A percentile compares a stretch with the other conserved stretches of the same genome.
phyloP scores from a whole-genome alignment of 2,329 filamentous ascomycete genomes.

The Hirsutella thompsonii region DNA sequence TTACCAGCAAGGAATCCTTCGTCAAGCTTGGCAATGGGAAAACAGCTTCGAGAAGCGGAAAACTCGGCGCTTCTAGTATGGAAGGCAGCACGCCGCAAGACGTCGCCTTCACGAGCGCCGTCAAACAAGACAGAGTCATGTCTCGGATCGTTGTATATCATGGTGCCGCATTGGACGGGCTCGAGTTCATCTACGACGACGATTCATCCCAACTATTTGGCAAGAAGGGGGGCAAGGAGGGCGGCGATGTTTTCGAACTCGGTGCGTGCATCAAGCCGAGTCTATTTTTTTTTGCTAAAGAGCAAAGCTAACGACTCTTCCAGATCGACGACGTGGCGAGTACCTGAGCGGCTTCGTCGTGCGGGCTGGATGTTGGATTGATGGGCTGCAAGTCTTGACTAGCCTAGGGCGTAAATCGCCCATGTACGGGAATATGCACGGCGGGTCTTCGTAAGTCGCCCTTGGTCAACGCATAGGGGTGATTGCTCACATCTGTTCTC shows the following conservation, averaged over 20 bases:
- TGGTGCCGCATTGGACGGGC: constrained; percentile 63
- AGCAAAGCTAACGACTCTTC: constrained; percentile 11
- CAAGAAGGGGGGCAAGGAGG: constrained; percentile 57
- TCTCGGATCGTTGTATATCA: constrained; percentile 66
- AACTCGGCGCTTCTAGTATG: constrained; percentile 59
- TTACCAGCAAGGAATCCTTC: constrained; percentile 58
- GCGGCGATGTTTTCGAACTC: constrained; percentile 64
- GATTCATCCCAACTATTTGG: constrained; percentile 76
- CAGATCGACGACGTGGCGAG: constrained; percentile 75
- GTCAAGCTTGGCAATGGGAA: constrained; percentile 62
- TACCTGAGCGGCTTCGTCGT: constrained; percentile 78
- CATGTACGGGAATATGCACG: constrained; percentile 68
- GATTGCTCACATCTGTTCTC: constrained; percentile 11
- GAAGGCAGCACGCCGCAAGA: constrained; percentile 59
- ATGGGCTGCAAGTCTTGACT: constrained; percentile 82
- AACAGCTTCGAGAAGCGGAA: constrained; percentile 62
- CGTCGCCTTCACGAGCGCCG: constrained; percentile 58
- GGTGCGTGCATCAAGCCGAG: constrained; percentile 37
- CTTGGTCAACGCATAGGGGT: not conserved
- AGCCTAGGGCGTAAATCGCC: constrained; percentile 77
- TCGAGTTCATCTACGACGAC: constrained; percentile 92
- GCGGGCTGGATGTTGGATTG: constrained; percentile 69
- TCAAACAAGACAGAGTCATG: constrained; percentile 58
- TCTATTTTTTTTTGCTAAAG: not conserved
- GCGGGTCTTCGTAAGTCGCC: constrained; percentile 65